Evolutionary conservation across 2,329 filamentous ascomycete species (phyloP), one percentile per base, ranked within the genome.

Genomic region (Calonectria honghensis): DNA sequence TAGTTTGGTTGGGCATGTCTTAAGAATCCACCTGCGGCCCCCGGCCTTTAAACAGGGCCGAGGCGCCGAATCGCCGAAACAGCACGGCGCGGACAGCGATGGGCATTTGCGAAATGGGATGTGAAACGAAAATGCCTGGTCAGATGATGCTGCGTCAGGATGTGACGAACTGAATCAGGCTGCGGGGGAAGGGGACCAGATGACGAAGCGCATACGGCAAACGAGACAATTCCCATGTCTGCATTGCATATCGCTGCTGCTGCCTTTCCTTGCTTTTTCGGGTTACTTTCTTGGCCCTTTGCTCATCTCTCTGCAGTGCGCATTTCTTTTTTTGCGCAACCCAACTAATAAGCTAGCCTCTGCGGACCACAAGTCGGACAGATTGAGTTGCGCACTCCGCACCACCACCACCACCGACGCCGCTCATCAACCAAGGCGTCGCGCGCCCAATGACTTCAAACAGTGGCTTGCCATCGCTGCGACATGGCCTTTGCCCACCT

Each of bases 61-160:
- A 64, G 57, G 66, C 52, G 68, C 68, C 68, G 68, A 64, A 52
- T 32, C 54, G n/a, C 68, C 68, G 68, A 70, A 64, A 37, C 41
- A 24, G 18, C 20, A 52, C 57, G 57, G 68, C 48, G 39, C 45
- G n/a, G 18, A 11, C 29, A 39, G 35, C 32, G 13, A 35, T 20
- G 27, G n/a, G 32, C 13, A 29, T 29, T 27, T 24, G 20, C 37
- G 37, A 39, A 39, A 39, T 39, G 50, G 11, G 24, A 61, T 37
- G 54, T 31, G 54, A 61, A 61, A 61, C 54, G 54, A 5, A 61
- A 13, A 39, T 61, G n/a, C 24, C 9, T 24, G 29, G 54, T 61
- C 54, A 61, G 20, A 61, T 39, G 54, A 61, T 39, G 54, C 20
- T 39, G 54, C 37, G 24, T 64, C 37, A 64, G 39, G 39, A 32